Conservation (phyloP, 2,329 filamentous ascomycete species). For the Alternaria sp. region DNA sequence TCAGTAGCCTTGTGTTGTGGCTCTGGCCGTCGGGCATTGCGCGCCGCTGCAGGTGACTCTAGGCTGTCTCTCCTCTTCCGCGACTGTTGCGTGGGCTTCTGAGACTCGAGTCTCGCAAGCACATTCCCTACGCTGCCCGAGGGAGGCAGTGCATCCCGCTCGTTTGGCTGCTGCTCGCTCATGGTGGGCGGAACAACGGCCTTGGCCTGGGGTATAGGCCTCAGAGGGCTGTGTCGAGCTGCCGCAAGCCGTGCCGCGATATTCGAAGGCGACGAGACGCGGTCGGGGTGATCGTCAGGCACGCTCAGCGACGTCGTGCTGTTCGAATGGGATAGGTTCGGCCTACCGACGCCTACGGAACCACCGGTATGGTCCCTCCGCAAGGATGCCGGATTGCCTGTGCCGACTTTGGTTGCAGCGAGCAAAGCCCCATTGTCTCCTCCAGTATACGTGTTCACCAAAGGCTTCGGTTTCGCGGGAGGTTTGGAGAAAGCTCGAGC, state of each 20-base stretch:
- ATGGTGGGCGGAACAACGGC: constrained; percentile 16
- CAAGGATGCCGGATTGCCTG: constrained; percentile 32
- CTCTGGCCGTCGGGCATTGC: constrained; percentile 6
- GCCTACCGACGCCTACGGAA: constrained; percentile 32
- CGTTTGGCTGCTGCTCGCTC: constrained; percentile 32
- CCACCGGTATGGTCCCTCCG: constrained; percentile 41
- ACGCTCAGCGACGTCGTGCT: constrained; percentile 41
- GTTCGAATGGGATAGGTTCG: constrained; percentile 34
- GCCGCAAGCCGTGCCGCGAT: constrained; percentile 69
- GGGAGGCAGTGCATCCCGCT: constrained; percentile 39
- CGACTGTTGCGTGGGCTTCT: constrained; percentile 18
- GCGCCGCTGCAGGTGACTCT: constrained; percentile 20
- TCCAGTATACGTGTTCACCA: constrained; percentile 49
- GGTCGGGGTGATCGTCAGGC: constrained; percentile 34
- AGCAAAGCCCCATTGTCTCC: constrained; percentile 53
- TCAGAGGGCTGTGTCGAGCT: constrained; percentile 62
- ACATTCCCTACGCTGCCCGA: constrained; percentile 43
- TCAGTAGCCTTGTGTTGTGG: constrained; percentile 53
- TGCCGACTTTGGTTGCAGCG: constrained; percentile 53
- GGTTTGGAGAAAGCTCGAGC: constrained; percentile 56
- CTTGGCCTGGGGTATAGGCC: constrained; percentile 27
- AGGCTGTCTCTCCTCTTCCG: constrained; percentile 24
- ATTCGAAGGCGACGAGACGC: constrained; percentile 63
- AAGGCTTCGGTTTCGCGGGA: constrained; percentile 49
- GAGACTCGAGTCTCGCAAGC: constrained; percentile 39